phyloP scores from a whole-genome alignment of 2,329 filamentous ascomycete genomes.

The Parafenestella ontariensis region DNA sequence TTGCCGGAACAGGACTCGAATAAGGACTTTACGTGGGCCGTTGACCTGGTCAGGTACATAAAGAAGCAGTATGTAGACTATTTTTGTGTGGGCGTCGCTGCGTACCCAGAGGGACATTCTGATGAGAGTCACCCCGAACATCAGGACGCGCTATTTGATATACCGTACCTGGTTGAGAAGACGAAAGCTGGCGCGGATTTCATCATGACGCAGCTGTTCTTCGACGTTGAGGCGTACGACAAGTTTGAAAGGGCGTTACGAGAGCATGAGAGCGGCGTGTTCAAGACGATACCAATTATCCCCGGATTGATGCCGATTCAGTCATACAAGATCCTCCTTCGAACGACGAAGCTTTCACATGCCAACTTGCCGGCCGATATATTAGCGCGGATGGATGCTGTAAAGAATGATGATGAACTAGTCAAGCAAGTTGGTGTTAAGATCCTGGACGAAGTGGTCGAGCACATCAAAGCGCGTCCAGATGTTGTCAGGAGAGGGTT shows the following conservation, averaged over 20 bases:
- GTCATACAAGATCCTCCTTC: slow-evolving; percentile 92
- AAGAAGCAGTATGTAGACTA: slow-evolving; percentile 85
- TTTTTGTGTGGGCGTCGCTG: slow-evolving; percentile 94
- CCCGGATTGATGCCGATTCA: slow-evolving; percentile 98
- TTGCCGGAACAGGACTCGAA: slow-evolving; percentile 68
- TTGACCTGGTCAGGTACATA: slow-evolving; percentile 91
- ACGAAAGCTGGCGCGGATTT: slow-evolving; percentile 92
- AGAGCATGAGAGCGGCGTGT: slow-evolving; percentile 81
- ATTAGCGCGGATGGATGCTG: slow-evolving; percentile 72
- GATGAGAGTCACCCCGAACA: slow-evolving; percentile 89
- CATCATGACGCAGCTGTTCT: slow-evolving; percentile 98
- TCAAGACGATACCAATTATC: slow-evolving; percentile 87
- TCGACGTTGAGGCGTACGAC: slow-evolving; percentile 83
- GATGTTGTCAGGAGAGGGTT: slow-evolving; percentile 67
- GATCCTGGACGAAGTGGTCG: slow-evolving; percentile 83
- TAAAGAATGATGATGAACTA: slow-evolving; percentile 80
- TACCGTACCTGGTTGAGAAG: slow-evolving; percentile 91
- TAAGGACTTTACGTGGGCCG: slow-evolving; percentile 85
- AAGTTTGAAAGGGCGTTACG: slow-evolving; percentile 79
- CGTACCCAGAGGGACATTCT: slow-evolving; percentile 93
- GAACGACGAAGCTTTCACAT: slow-evolving; percentile 94
- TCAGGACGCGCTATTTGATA: slow-evolving; percentile 69
- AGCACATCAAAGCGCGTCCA: slow-evolving; percentile 73
- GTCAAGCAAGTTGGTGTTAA: slow-evolving; percentile 82
- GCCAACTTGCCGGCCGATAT: slow-evolving; percentile 78